Conservation (phyloP, 2,329 filamentous ascomycete genomes). For the Nigrospora oryzae region DNA sequence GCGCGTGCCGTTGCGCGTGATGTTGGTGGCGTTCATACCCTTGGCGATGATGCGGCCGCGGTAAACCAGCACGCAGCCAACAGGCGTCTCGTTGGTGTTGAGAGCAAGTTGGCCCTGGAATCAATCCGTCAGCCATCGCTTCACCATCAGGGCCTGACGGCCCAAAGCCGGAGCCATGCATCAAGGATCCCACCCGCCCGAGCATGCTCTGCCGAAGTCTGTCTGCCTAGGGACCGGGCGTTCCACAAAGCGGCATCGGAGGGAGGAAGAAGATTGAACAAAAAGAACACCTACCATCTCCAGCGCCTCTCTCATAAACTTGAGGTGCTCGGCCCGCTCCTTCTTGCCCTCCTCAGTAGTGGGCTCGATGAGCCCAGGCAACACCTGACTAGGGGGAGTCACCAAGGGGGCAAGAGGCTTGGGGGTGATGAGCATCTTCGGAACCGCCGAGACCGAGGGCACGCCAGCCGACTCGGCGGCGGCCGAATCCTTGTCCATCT, state of each 20-base stretch:
- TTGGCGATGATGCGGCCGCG: slow-evolving; percentile 70
- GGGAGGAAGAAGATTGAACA: neutral
- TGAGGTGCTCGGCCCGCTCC: slow-evolving; percentile 36
- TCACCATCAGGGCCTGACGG: too few relatives aligned
- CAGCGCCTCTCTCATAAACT: slow-evolving; percentile 79
- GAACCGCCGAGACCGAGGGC: slow-evolving; percentile 14
- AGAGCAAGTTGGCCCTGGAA: slow-evolving; percentile 76
- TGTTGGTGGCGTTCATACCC: slow-evolving; percentile 96
- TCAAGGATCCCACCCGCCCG: too few relatives aligned
- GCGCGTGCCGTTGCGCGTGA: slow-evolving; percentile 81
- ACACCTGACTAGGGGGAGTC: slow-evolving; percentile 8
- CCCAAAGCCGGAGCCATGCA: neutral
- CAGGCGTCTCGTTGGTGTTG: slow-evolving; percentile 81
- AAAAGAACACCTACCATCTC: slow-evolving; percentile 57
- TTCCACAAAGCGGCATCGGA: too few relatives aligned
- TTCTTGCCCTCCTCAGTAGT: slow-evolving; percentile 22
- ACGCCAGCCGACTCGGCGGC: slow-evolving; percentile 12
- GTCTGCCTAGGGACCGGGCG: too few relatives aligned
- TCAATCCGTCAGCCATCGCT: neutral
- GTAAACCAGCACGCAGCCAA: slow-evolving; percentile 89
- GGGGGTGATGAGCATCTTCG: slow-evolving; percentile 2
- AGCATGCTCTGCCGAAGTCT: too few relatives aligned
- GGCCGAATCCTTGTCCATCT: slow-evolving; percentile 8
- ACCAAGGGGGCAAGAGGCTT: slow-evolving; percentile 7
- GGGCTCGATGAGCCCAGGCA: slow-evolving; percentile 23